phyloP scores from a whole-genome alignment of 176 grass and related monocot species.

The Areca catechu region DNA sequence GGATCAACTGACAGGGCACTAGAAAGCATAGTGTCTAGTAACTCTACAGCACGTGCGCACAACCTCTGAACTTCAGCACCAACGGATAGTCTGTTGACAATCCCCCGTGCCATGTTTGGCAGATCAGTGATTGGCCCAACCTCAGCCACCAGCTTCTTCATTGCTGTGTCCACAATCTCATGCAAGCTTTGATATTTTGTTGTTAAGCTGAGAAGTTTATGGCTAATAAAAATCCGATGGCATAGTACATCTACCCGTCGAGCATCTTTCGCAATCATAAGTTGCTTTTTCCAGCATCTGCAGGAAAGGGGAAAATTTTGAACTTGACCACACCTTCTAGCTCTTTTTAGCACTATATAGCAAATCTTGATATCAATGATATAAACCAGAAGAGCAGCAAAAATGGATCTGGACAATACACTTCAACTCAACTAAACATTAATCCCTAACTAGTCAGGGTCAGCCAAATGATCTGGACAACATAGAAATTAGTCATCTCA shows the following conservation, averaged over 20 bases:
- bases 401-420: too few relatives aligned
- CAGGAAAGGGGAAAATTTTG: conserved; percentile 5
- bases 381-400: too few relatives aligned
- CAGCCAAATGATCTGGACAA: too few relatives aligned
- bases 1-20: not conserved
- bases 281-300: conserved; percentile 95
- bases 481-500: too few relatives aligned
- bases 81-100: conserved; percentile 18
- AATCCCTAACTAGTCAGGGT: too few relatives aligned
- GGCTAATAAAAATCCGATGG: conserved; percentile 67
- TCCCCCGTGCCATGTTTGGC: conserved; percentile 12
- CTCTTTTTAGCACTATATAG: too few relatives aligned
- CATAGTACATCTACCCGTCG: conserved; percentile 80
- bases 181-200: conserved; percentile 69
- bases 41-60: conserved; percentile 3
- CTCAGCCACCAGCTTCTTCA: conserved; percentile 15
- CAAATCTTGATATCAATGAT: too few relatives aligned
- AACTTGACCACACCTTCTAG: too few relatives aligned
- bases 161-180: conserved; percentile 28
- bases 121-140: conserved; percentile 5
- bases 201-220: conserved; percentile 56
- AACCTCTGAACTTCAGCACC: conserved; percentile 18
- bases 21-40: conserved; percentile 9
- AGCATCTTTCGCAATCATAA: conserved; percentile 80
- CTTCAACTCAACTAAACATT: too few relatives aligned